Conservation (phyloP, 805 yeast genomes). For the Saturnispora ahearnii region DNA sequence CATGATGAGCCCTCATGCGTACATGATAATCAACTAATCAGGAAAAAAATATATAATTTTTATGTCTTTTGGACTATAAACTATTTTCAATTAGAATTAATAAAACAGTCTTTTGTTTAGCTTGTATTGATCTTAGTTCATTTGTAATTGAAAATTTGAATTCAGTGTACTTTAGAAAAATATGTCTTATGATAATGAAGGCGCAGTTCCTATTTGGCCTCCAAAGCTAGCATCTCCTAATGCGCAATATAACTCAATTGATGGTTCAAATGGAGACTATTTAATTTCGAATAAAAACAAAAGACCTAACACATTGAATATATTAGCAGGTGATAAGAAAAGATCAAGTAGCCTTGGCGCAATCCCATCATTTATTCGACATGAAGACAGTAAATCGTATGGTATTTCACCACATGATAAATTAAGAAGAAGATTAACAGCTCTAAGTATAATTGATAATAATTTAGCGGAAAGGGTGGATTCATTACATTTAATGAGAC, state of each 20-base stretch:
- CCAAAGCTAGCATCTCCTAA: background rate
- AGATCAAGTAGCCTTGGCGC: background rate
- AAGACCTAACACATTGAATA: background rate
- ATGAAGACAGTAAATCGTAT: background rate
- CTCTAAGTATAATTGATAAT: constrained; percentile 13
- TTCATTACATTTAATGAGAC: constrained; percentile 36
- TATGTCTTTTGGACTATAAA: no score
- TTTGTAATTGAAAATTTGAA: no score
- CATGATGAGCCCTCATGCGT: background rate
- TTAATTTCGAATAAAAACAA: background rate
- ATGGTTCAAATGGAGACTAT: background rate
- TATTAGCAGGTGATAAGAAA: background rate
- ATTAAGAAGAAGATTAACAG: constrained; percentile 18
- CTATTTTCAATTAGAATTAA: no score
- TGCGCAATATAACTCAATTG: background rate
- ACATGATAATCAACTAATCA: no score
- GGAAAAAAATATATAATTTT: no score
- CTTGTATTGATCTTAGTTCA: no score
- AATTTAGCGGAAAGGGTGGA: constrained; percentile 19
- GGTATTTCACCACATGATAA: background rate
- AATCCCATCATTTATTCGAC: constrained; percentile 1
- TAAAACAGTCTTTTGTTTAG: no score
- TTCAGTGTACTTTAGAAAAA: no score
- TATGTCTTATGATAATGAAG: no score
- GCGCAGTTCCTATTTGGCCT: background rate